Evolutionary conservation across 139 green algal species (phyloP).

Genomic region (Chlorella sp.): DNA sequence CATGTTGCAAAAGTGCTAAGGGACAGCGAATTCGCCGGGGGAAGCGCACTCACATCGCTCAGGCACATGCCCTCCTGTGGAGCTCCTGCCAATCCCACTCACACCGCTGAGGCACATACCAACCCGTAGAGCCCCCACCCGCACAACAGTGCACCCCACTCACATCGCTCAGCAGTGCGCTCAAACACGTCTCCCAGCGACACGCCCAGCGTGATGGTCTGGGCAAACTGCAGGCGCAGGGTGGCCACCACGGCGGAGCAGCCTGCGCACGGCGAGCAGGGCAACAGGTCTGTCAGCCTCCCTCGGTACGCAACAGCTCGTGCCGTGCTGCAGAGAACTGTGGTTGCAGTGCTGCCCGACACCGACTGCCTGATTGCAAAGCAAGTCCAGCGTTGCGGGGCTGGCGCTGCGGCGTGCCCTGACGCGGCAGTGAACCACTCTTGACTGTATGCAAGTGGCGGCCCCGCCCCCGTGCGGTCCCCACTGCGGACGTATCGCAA

Average conservation of each 20-base stretch:
- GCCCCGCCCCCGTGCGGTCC: background rate
- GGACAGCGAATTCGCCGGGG: too few relatives aligned
- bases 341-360: background rate
- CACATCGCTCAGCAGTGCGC: background rate
- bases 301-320: background rate
- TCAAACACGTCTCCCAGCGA: slow-evolving; percentile 19
- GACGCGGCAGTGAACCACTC: background rate
- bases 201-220: slow-evolving; percentile 17
- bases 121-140: too few relatives aligned
- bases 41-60: too few relatives aligned
- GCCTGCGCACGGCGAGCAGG: background rate
- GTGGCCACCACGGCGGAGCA: slow-evolving; percentile 7
- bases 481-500: too few relatives aligned
- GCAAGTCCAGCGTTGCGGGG: background rate
- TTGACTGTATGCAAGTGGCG: background rate
- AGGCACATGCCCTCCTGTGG: too few relatives aligned
- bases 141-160: too few relatives aligned
- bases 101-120: too few relatives aligned
- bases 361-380: background rate
- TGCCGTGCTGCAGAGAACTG: background rate
- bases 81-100: too few relatives aligned
- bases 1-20: too few relatives aligned
- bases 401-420: background rate
- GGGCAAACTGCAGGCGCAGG: slow-evolving; percentile 17
- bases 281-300: background rate